phyloP scores from a whole-genome alignment of 2,329 filamentous ascomycete genomes.

The Talaromyces piceae region DNA sequence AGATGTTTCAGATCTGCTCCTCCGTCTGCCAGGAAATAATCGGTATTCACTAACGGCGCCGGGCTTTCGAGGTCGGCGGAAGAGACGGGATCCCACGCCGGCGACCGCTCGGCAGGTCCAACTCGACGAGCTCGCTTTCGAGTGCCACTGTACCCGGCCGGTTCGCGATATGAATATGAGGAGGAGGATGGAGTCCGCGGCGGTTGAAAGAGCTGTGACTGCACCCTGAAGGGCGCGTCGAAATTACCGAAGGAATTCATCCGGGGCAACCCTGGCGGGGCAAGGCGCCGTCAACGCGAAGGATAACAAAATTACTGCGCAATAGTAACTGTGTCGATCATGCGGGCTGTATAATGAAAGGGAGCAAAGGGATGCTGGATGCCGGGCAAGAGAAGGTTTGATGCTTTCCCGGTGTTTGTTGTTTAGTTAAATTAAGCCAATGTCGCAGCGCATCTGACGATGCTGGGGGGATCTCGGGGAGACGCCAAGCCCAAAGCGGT shows the following conservation, averaged over 20 bases:
- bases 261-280: background rate
- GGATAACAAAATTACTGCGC: background rate
- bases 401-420: background rate
- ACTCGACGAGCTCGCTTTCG: slow-evolving; percentile 26
- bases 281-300: background rate
- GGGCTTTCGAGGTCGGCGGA: slow-evolving; percentile 22
- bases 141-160: slow-evolving; percentile 1
- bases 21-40: slow-evolving; percentile 30
- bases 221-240: slow-evolving; percentile 10
- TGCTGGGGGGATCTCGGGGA: background rate
- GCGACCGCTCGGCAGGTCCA: slow-evolving; percentile 18
- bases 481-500: no score
- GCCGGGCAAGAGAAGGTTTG: background rate
- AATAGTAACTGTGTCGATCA: background rate
- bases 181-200: slow-evolving; percentile 9
- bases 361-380: background rate
- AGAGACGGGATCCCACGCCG: slow-evolving; percentile 18
- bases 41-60: slow-evolving; percentile 30
- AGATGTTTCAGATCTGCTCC: slow-evolving; percentile 4
- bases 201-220: slow-evolving; percentile 14
- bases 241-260: slow-evolving; percentile 11
- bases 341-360: background rate
- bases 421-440: background rate
- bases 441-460: background rate
- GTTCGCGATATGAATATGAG: slow-evolving; percentile 6